Conservation (phyloP, 768 basidiomycete species). For the Mycena vulgaris region DNA sequence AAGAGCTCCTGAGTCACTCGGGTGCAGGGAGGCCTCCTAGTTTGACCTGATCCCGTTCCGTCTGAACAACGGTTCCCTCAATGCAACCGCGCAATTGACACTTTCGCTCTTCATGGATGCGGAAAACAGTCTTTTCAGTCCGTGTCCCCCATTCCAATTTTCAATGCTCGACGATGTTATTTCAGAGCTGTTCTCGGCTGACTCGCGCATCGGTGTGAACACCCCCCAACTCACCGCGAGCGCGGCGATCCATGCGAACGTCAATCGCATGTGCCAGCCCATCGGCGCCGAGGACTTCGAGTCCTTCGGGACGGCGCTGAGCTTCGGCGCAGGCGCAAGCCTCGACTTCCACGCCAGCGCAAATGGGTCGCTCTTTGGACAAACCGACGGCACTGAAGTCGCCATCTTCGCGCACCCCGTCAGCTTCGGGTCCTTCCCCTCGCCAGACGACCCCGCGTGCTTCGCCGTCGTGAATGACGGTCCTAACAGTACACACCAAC, state of each 20-base stretch:
- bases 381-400: not conserved
- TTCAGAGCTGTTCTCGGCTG: not conserved
- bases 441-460: slow-evolving; percentile 4
- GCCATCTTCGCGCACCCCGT: slow-evolving; percentile 6
- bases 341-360: slow-evolving; percentile 8
- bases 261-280: slow-evolving; percentile 20
- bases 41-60: slow-evolving; percentile 28
- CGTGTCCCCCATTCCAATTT: not conserved
- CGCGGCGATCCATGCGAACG: slow-evolving; percentile 4
- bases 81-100: slow-evolving; percentile 7
- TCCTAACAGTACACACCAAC: not conserved
- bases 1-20: no score
- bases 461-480: slow-evolving; percentile 23
- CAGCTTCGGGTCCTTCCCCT: not conserved
- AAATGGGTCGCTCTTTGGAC: not conserved
- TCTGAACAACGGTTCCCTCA: slow-evolving; percentile 22
- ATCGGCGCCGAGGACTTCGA: slow-evolving; percentile 21
- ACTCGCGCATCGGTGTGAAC: not conserved
- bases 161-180: not conserved
- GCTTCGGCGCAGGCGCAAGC: slow-evolving; percentile 19
- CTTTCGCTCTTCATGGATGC: slow-evolving; percentile 26
- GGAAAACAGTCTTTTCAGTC: slow-evolving; percentile 3
- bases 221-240: slow-evolving; percentile 18
- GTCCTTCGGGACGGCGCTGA: slow-evolving; percentile 19
- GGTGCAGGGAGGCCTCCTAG: not conserved